Percentiles rank a stretch among this genome's conserved stretches.
These are phyloP conservation scores for Pilaira anomala DNA, from an alignment of 192 early-diverging fungal genomes.

Conservation along the genomic window DNA sequence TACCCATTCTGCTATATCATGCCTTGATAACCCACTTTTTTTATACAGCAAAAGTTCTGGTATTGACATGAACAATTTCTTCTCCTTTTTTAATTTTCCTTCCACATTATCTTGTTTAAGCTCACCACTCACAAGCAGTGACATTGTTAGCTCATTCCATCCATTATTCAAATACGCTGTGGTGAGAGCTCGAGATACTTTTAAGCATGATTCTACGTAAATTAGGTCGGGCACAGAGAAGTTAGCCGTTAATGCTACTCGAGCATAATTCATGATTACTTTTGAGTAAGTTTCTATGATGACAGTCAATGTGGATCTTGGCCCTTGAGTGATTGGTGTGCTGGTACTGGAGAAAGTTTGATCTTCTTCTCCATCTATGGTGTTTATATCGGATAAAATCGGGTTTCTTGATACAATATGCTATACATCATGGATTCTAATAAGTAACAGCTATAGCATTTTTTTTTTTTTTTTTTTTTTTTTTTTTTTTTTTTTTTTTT, in stretches of 20 bases:
- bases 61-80: constrained; percentile 27
- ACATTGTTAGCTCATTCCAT: constrained; percentile 35
- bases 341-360: neutral
- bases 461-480: no score
- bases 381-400: neutral
- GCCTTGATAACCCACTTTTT: constrained; percentile 41
- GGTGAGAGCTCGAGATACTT: constrained; percentile 60
- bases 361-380: neutral
- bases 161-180: constrained; percentile 35
- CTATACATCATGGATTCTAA: no score
- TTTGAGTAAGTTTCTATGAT: constrained; percentile 63
- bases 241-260: constrained; percentile 36
- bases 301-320: constrained; percentile 41
- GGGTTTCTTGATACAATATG: constrained; percentile 23
- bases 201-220: constrained; percentile 62
- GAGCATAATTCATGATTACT: constrained; percentile 61
- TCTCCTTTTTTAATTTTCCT: constrained; percentile 18
- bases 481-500: constrained; percentile 13
- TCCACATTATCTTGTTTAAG: neutral
- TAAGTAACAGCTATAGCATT: neutral
- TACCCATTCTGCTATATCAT: constrained; percentile 63
- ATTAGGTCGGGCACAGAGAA: constrained; percentile 54
- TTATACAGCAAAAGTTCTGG: neutral
- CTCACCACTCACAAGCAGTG: constrained; percentile 34
- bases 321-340: neutral